These are phyloP conservation scores for Stenocarpella maydis DNA, from an alignment of 2,329 filamentous ascomycete genomes.

Conservation along the genomic window DNA sequence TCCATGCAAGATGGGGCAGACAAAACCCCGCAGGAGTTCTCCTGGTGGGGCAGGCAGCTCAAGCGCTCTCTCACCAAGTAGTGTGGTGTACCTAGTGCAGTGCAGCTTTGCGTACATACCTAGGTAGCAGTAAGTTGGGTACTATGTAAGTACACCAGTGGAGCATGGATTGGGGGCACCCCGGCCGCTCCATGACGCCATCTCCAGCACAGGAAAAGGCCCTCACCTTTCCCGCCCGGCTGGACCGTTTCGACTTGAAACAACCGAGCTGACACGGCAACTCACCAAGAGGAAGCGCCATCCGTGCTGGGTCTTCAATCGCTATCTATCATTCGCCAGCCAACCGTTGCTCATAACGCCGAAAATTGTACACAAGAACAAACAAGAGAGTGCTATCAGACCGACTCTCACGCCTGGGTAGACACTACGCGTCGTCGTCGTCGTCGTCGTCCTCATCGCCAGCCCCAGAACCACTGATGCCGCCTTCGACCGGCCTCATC, in stretches of 20 bases:
- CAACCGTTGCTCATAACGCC: background rate
- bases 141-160: no score
- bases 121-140: no score
- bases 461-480: background rate
- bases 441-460: constrained; percentile 1
- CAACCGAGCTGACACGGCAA: background rate
- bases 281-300: background rate
- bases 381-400: no score
- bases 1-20: background rate
- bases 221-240: background rate
- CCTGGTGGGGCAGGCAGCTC: background rate
- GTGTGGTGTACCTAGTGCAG: no score
- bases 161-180: background rate
- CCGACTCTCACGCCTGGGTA: no score
- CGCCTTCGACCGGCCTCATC: constrained; percentile 18
- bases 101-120: no score
- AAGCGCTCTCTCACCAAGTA: no score
- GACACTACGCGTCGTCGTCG: background rate
- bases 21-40: constrained; percentile 8
- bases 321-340: background rate
- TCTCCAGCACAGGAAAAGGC: constrained; percentile 8
- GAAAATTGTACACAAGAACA: no score
- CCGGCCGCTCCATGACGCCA: constrained; percentile 24
- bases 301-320: background rate
- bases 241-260: constrained; percentile 9